phyloP scores from a whole-genome alignment of 2,329 filamentous ascomycete genomes.

The Volutella citrinella region DNA sequence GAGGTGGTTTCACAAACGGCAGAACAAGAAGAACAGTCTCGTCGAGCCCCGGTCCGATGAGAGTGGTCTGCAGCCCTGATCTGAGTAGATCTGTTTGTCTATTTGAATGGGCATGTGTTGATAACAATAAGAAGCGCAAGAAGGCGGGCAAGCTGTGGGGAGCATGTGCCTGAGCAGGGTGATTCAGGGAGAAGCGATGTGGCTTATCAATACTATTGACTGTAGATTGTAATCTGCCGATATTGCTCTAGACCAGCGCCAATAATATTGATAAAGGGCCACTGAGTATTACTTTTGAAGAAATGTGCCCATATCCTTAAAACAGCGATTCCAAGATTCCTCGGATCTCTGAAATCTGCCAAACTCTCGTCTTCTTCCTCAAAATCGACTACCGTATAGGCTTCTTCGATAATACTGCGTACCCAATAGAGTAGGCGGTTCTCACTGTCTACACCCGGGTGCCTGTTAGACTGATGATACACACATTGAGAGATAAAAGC shows the following conservation, averaged over 20 bases:
- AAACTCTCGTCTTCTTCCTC: conserved; percentile 34
- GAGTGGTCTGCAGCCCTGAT: no score
- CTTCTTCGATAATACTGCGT: conserved; percentile 43
- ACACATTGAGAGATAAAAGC: no score
- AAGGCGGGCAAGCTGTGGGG: no score
- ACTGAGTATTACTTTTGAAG: conserved; percentile 46
- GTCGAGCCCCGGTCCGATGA: no score
- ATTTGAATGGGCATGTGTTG: no score
- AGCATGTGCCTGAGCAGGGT: no score
- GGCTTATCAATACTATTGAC: no score
- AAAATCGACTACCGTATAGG: conserved; percentile 36
- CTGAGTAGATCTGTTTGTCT: no score
- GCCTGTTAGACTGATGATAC: no score
- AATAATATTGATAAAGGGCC: conserved; percentile 46
- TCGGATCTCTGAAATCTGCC: conserved; percentile 21
- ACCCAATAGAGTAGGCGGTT: conserved; percentile 46
- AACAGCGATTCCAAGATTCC: conserved; percentile 35
- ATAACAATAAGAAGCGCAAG: no score
- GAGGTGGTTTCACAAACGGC: conserved; percentile 27
- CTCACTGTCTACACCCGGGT: conserved; percentile 42
- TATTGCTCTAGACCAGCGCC: conserved; percentile 39
- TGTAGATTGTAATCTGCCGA: conserved; percentile 17
- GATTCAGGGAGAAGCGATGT: no score
- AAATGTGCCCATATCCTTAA: conserved; percentile 45
- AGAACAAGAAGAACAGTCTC: no score